phyloP scores from a whole-genome alignment of 1,284 basidiomycete genomes.

The Cryptococcus depauperatus region DNA sequence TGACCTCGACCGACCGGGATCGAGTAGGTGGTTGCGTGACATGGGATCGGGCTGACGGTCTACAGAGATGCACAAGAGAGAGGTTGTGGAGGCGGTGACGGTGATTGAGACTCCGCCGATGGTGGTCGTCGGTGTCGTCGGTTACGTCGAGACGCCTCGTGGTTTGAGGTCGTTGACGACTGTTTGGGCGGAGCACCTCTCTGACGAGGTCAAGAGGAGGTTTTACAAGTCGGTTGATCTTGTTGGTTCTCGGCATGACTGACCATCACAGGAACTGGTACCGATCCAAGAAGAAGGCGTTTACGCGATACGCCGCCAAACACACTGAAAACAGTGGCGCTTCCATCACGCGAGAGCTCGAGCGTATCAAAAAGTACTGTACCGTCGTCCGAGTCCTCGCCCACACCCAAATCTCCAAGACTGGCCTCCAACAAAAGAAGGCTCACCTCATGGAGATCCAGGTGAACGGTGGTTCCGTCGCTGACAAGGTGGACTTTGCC shows the following conservation, averaged over 20 bases:
- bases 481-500: constrained; percentile 97
- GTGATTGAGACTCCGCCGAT: constrained; percentile 96
- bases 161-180: constrained; percentile 79
- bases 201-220: constrained; percentile 86
- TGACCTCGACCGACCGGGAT: constrained; percentile 97
- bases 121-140: constrained; percentile 96
- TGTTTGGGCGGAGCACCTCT: constrained; percentile 60
- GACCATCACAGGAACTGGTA: constrained; percentile 97
- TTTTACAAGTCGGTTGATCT: constrained; percentile 80
- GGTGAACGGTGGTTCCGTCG: constrained; percentile 92
- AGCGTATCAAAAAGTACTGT: constrained; percentile 99
- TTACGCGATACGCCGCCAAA: constrained; percentile 96
- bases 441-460: constrained; percentile 99
- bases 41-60: not conserved
- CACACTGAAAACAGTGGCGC: constrained; percentile 92
- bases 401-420: constrained; percentile 98
- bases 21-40: constrained; percentile 57
- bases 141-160: constrained; percentile 99
- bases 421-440: constrained; percentile 97
- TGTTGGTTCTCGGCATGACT: not conserved
- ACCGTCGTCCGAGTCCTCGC: constrained; percentile 98
- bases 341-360: constrained; percentile 88
- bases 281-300: constrained; percentile 99
- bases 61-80: constrained; percentile 98
- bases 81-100: constrained; percentile 97